These are phyloP conservation scores for Pseudogymnoascus destructans DNA, from an alignment of 2,329 filamentous ascomycete genomes.

Conservation along the genomic window DNA sequence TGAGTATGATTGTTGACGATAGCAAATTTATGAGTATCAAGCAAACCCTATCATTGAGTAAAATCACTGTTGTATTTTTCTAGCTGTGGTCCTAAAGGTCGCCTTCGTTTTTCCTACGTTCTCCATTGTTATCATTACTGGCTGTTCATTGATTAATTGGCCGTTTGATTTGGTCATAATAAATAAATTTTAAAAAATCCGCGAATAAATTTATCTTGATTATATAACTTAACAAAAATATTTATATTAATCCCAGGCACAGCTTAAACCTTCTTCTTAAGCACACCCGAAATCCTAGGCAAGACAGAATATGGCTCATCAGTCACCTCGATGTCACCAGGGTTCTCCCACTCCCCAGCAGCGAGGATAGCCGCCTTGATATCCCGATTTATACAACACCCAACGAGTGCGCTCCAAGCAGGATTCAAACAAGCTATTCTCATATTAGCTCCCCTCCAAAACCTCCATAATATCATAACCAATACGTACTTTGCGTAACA, in stretches of 20 bases:
- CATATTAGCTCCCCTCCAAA: slow-evolving; percentile 12
- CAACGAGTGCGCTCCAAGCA: slow-evolving; percentile 24
- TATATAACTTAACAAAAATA: neutral
- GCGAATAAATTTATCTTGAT: neutral
- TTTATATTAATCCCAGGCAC: neutral
- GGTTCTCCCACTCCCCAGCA: slow-evolving; percentile 26
- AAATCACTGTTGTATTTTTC: neutral
- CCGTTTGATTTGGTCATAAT: neutral
- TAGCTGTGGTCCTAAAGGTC: neutral
- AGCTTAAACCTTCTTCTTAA: slow-evolving; percentile 22
- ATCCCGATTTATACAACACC: slow-evolving; percentile 24
- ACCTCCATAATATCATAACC: neutral
- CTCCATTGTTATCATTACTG: neutral
- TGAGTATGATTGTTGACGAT: slow-evolving; percentile 27
- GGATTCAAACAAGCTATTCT: slow-evolving; percentile 23
- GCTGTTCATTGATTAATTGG: neutral
- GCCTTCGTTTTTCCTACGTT: neutral
- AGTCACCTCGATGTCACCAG: slow-evolving; percentile 21
- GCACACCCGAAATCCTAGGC: slow-evolving; percentile 25
- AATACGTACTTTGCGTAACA: slow-evolving; percentile 23
- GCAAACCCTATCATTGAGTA: neutral
- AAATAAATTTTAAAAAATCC: neutral
- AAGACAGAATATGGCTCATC: slow-evolving; percentile 22
- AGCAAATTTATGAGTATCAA: neutral
- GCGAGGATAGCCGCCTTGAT: slow-evolving; percentile 22